Evolutionary conservation across 768 basidiomycete genomes (phyloP), one percentile per base, ranked within the genome.

Genomic region (Dioszegia hungarica): DNA sequence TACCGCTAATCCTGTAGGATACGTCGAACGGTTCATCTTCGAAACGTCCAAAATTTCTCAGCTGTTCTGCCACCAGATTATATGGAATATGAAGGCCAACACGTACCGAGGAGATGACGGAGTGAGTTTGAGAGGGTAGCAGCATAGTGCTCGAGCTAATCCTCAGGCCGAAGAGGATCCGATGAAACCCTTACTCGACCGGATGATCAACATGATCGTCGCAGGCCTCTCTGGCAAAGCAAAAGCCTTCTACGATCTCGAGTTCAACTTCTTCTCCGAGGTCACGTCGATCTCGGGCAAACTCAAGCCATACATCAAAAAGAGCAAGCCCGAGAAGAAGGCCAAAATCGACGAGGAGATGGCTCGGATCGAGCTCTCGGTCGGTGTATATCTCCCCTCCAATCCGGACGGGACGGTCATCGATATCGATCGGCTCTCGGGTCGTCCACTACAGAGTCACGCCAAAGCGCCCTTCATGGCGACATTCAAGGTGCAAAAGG

Each of bases 391-490:
- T 72, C 79, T 99, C 20, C 95, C 95, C 0, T 93, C 90, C 70
- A 98, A 99, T 72, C 95, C 95, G 0, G 94, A 99, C 64, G 95
- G 95, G 33, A 82, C 85, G 47, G 92, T 99, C 9, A 84, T 98
- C n/a, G 95, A 97, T 72, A 86, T 99, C 52, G 94, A 98, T 73
- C 91, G 94, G 74, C 89, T 89, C 68, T 95, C 94, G 3, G 95
- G 95, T 1, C 81, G 94, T 27, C 95, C 95, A 0, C 79, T 99
- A 25, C 95, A 99, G 76, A 92, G 89, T 72, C 95, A 99, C 66
- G 95, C 95, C 12, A 99, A 99, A 82, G 93, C 95, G 10, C 95
- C 95, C 0, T 99, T 99, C 79, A 98, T 99, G 95, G 95, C 95
- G 0, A 97, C 94, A 0, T 99, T 99, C 82, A 95, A 94, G 80